Conservation (phyloP, 148 eudicot genomes). For the Chenopodium album region DNA sequence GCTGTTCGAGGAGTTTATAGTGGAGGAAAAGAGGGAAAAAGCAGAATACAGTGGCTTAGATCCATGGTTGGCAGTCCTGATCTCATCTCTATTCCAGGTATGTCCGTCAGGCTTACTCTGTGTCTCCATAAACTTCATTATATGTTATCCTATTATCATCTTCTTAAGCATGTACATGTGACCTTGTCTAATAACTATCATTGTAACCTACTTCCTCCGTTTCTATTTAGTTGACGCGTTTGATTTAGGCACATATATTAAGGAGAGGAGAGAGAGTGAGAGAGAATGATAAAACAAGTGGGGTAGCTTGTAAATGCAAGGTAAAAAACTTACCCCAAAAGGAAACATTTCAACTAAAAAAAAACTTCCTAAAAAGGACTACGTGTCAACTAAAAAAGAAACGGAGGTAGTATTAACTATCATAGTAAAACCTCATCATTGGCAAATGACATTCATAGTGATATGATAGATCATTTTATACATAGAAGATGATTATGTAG, state of each 20-base stretch:
- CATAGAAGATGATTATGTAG: not conserved
- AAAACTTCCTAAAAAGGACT: too few relatives aligned
- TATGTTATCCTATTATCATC: conserved; percentile 21
- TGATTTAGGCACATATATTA: too few relatives aligned
- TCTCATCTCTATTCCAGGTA: conserved; percentile 95
- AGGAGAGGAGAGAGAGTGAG: too few relatives aligned
- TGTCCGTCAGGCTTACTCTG: conserved; percentile 4
- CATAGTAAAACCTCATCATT: not conserved
- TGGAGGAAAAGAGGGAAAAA: conserved; percentile 96
- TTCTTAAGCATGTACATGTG: not conserved
- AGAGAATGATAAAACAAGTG: too few relatives aligned
- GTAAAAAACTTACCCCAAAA: too few relatives aligned
- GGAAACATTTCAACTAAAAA: too few relatives aligned
- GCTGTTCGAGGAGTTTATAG: conserved; percentile 85
- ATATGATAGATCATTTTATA: not conserved
- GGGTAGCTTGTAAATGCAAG: too few relatives aligned
- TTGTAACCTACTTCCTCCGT: not conserved
- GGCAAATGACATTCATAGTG: not conserved
- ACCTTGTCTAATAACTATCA: not conserved
- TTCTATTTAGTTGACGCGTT: too few relatives aligned
- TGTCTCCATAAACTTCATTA: not conserved
- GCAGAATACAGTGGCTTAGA: conserved; percentile 98
- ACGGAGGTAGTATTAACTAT: too few relatives aligned
- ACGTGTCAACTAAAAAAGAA: too few relatives aligned
- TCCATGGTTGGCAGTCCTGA: conserved; percentile 99